Conservation (phyloP, 202 grass and related monocot genomes). For the Schoenoplectus tabernaemontani region DNA sequence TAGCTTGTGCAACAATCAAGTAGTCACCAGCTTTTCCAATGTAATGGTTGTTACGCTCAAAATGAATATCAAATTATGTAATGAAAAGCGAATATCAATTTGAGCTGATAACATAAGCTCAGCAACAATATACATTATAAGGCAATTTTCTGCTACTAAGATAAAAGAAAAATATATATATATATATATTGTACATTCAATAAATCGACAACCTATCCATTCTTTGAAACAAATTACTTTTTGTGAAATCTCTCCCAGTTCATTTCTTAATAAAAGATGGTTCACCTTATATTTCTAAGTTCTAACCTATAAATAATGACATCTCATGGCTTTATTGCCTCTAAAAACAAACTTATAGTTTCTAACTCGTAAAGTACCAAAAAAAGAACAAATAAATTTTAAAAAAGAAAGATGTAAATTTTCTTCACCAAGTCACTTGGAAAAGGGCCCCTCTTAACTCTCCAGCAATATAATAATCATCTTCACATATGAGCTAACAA, state of each 20-base stretch:
- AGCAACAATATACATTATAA: neutral
- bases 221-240: neutral
- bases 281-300: neutral
- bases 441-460: neutral
- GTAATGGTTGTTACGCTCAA: no score
- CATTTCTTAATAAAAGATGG: neutral
- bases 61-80: no score
- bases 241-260: neutral
- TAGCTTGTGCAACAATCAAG: neutral
- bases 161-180: neutral
- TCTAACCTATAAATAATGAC: conserved; percentile 5
- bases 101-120: no score
- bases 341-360: neutral
- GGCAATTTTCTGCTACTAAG: neutral
- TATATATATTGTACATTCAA: neutral
- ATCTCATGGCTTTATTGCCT: neutral
- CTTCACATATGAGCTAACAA: neutral
- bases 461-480: neutral
- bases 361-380: neutral
- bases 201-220: conserved; percentile 8
- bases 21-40: neutral
- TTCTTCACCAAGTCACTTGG: neutral
- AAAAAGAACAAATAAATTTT: neutral
- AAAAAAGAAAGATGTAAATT: neutral
- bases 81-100: no score